Percentiles rank a stretch among this genome's conserved stretches.
phyloP scores from a whole-genome alignment of 371 early-diverging fungal species.

The Mucor mucedo region DNA sequence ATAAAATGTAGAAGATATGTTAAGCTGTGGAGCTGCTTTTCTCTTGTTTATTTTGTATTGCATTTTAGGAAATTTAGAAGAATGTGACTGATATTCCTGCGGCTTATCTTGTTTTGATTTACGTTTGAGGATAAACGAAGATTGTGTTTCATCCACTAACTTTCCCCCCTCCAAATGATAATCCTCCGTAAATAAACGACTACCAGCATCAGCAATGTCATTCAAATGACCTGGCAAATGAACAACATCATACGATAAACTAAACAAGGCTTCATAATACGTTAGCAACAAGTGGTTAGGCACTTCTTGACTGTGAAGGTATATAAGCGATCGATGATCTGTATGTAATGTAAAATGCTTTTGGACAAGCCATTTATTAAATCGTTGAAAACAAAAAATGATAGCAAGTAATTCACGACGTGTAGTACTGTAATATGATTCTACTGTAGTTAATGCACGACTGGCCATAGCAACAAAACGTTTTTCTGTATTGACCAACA shows the following conservation, averaged over 20 bases:
- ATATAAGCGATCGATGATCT: constrained; percentile 4
- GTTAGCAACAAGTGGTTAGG: constrained; percentile 4
- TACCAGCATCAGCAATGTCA: constrained; percentile 9
- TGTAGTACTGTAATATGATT: background rate
- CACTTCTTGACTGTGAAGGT: background rate
- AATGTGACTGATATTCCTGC: too few relatives aligned
- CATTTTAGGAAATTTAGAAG: too few relatives aligned
- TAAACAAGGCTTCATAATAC: constrained; percentile 7
- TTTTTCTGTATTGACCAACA: background rate
- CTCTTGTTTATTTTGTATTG: too few relatives aligned
- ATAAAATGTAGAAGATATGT: too few relatives aligned
- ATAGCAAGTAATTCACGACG: constrained; percentile 7
- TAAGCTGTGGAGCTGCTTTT: too few relatives aligned
- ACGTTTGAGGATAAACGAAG: background rate
- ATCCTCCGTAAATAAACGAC: constrained; percentile 2
- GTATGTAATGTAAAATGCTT: too few relatives aligned
- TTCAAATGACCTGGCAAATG: constrained; percentile 3
- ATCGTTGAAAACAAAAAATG: constrained; percentile 1
- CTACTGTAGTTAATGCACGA: background rate
- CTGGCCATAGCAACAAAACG: constrained; percentile 10
- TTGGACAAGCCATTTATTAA: background rate
- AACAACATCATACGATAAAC: background rate
- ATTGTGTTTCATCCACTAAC: background rate
- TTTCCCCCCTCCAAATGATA: background rate
- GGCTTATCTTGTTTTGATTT: too few relatives aligned